These are phyloP conservation scores for Beauveria varroae DNA, from an alignment of 2,329 filamentous ascomycete species.

Conservation along the genomic window DNA sequence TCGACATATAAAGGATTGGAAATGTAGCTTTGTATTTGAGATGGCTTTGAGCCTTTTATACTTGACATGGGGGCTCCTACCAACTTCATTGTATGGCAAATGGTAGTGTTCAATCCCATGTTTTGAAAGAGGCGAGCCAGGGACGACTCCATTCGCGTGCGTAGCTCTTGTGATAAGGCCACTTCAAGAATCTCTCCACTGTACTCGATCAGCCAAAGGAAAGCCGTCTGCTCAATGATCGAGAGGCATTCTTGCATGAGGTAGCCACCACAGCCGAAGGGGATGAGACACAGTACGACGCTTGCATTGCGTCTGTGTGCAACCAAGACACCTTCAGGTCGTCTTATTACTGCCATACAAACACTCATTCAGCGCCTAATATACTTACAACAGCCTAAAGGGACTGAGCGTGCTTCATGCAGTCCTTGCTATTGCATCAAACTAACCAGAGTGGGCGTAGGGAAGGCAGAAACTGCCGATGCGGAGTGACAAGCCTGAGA, in stretches of 20 bases:
- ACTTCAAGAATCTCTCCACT: too few relatives aligned
- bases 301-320: background rate
- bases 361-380: background rate
- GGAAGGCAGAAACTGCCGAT: background rate
- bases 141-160: background rate
- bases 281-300: background rate
- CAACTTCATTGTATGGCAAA: background rate
- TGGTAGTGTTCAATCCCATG: background rate
- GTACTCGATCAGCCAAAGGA: too few relatives aligned
- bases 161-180: too few relatives aligned
- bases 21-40: background rate
- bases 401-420: background rate
- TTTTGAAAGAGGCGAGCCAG: background rate
- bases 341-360: background rate
- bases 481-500: background rate
- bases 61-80: background rate
- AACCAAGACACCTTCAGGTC: background rate
- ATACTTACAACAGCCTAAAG: background rate
- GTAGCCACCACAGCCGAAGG: background rate
- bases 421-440: background rate
- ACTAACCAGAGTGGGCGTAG: background rate
- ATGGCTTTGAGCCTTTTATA: background rate
- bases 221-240: background rate
- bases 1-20: background rate
- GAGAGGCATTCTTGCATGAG: background rate